phyloP scores from a whole-genome alignment of 345 rosid species.

The Linum tenue region DNA sequence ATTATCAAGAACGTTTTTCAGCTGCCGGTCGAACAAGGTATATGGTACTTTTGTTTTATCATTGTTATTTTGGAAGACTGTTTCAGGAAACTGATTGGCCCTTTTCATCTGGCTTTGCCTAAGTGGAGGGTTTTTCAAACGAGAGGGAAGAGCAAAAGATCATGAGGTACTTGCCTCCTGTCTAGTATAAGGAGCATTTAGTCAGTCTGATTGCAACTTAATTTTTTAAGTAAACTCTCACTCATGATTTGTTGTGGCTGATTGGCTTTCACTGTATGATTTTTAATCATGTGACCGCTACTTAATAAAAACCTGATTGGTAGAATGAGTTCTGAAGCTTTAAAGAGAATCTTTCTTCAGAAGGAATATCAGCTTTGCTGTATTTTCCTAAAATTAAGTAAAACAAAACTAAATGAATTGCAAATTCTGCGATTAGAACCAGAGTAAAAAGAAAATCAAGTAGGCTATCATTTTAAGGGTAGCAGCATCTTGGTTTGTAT shows the following conservation, averaged over 20 bases:
- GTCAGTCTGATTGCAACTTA: conserved; percentile 2
- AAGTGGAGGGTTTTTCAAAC: conserved; percentile 96
- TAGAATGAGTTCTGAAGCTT: too few species aligned
- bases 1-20: conserved; percentile 95
- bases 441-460: too few species aligned
- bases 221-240: not conserved
- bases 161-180: conserved; percentile 58
- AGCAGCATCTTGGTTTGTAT: too few species aligned
- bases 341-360: too few species aligned
- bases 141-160: conserved; percentile 92
- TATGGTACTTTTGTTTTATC: conserved; percentile 9
- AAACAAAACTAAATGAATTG: too few species aligned
- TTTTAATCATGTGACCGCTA: not conserved
- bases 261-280: not conserved
- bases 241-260: not conserved
- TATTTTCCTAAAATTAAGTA: too few species aligned
- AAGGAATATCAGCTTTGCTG: too few species aligned
- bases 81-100: conserved; percentile 10
- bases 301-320: too few species aligned
- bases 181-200: conserved; percentile 1
- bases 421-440: too few species aligned
- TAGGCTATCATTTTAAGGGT: too few species aligned
- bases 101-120: conserved; percentile 19
- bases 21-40: conserved; percentile 99
- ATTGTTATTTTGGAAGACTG: conserved; percentile 4